Base-by-base conservation (phyloP, 768 basidiomycete species). In the Naganishia antarctica region DNA sequence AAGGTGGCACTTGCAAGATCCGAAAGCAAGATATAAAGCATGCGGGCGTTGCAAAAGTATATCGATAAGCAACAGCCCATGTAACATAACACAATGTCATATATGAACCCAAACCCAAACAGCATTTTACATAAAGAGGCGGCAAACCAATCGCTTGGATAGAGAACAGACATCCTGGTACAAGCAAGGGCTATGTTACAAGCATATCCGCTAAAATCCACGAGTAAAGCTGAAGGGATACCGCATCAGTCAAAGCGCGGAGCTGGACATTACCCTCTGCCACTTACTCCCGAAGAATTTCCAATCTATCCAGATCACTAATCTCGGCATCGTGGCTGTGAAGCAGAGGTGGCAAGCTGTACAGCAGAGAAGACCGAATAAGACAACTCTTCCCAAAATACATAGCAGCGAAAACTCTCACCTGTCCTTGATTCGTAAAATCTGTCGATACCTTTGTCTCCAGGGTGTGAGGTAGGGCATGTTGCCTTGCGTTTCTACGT, bases 391-490 rank as follows among this genome's bases (percentile, higher is more conserved):
- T 8, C 9, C 4, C 4, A n/a, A 50, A 29, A 29, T 29, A 21
- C n/a, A 15, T 47, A 2, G 15, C 16, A 41, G 28, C 12, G 25
- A 16, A 15, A 4, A 37, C 8, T 16, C 62, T 53, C 32, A 63
- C 62, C 51, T 46, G 23, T 58, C 51, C 48, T 68, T 65, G 59
- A 78, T 88, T 58, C 87, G 83, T 66, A 86, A 84, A 71, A 97
- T 91, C 1, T 86, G 82, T 70, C 89, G 85, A 68, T 93, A 74
- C 53, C 92, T 84, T 49, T 82, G 81, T 68, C 89, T 83, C 92
- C 92, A 97, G 71, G 91, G 92, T 3, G 91, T 92, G 74, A 85
- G 86, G 70, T 90, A 84, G 71, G 94, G 91, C 18, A 86, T 82
- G 29, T 83, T 83, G 64, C 78, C 77, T 9, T 90, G 89, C 46